Evolutionary conservation across 148 eudicot genomes (phyloP).

Genomic region (Oxyria digyna): DNA sequence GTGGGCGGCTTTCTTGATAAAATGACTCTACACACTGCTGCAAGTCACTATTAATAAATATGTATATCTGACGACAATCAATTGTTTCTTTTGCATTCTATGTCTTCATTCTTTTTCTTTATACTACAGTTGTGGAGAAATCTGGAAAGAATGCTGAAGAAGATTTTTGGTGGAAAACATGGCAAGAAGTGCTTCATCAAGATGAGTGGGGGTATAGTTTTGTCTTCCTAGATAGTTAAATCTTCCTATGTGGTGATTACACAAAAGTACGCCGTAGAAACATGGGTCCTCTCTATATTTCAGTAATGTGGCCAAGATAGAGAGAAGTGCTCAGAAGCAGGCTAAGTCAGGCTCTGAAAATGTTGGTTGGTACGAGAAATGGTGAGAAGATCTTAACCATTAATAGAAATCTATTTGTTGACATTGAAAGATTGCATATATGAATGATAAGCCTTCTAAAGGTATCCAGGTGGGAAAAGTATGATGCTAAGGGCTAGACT

Average conservation of each 20-base stretch:
- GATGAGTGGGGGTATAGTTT: constrained; percentile 91
- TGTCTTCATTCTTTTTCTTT: not conserved
- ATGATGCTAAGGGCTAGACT: constrained; percentile 98
- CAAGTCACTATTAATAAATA: not conserved
- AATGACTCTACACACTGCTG: not conserved
- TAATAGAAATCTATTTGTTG: not conserved
- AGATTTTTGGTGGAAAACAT: constrained; percentile 99
- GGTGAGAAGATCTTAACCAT: constrained; percentile 33
- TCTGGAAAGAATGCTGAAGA: constrained; percentile 95
- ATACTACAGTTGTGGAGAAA: constrained; percentile 68
- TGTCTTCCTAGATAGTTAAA: not conserved
- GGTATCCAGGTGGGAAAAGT: constrained; percentile 86
- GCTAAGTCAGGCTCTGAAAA: constrained; percentile 96
- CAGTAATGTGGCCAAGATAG: constrained; percentile 93
- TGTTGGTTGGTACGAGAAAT: constrained; percentile 97
- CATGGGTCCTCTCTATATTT: constrained; percentile 13
- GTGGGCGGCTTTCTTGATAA: not conserved
- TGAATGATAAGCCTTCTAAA: constrained; percentile 1
- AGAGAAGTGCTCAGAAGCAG: constrained; percentile 95
- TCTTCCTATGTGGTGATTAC: not conserved
- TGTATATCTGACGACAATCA: not conserved
- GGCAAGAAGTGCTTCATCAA: constrained; percentile 97
- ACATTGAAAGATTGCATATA: not conserved
- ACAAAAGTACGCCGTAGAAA: not conserved
- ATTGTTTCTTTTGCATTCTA: not conserved